Conservation (phyloP, 1,284 basidiomycete species). For the Meira nashicola region DNA sequence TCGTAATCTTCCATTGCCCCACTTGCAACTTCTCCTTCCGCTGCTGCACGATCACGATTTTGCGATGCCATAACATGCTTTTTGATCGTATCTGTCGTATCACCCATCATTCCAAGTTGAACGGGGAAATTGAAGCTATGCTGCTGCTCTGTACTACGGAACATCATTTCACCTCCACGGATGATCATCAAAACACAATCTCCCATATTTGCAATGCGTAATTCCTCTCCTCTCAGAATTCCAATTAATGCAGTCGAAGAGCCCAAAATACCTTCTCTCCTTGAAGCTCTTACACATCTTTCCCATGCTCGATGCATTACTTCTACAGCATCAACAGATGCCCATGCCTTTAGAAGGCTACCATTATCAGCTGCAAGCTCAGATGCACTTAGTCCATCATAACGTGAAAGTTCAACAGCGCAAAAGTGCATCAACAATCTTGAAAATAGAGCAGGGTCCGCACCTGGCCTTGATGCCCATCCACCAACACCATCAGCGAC, state of each 20-base stretch:
- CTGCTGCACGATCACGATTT: constrained; percentile 3
- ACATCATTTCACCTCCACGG: constrained; percentile 70
- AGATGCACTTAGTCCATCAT: constrained; percentile 7
- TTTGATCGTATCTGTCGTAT: constrained; percentile 63
- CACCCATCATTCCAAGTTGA: constrained; percentile 72
- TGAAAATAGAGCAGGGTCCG: constrained; percentile 71
- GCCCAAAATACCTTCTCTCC: constrained; percentile 59
- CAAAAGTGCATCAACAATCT: constrained; percentile 81
- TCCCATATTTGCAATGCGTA: constrained; percentile 84
- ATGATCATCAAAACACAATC: constrained; percentile 80
- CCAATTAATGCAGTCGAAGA: constrained; percentile 61
- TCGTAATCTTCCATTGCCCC: constrained; percentile 13
- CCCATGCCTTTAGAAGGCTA: constrained; percentile 31
- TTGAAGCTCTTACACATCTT: constrained; percentile 55
- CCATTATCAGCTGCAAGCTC: constrained; percentile 30
- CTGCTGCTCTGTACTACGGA: constrained; percentile 90
- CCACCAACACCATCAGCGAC: constrained; percentile 86
- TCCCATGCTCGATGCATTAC: constrained; percentile 62
- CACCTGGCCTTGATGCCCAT: constrained; percentile 62
- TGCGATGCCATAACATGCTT: not conserved
- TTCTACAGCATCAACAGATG: constrained; percentile 57
- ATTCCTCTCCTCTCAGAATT: constrained; percentile 65
- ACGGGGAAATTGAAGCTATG: constrained; percentile 89
- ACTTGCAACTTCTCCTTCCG: constrained; percentile 2
- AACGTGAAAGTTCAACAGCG: constrained; percentile 57